Conservation (phyloP, 1,284 basidiomycete species). For the Pseudomicrostroma phylloplanum region DNA sequence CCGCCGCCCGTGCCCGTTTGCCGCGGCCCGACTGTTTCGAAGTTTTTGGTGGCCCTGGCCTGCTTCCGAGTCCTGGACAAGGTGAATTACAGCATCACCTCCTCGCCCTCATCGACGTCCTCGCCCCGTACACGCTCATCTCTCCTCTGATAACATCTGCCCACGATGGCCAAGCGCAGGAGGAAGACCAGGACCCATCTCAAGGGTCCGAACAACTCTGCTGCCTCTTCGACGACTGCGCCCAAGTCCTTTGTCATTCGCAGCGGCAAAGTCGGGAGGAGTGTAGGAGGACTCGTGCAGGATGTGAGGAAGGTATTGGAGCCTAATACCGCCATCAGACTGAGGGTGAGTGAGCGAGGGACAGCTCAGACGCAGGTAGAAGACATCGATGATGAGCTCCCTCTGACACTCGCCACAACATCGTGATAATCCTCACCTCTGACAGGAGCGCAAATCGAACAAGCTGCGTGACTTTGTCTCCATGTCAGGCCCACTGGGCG, state of each 20-base stretch:
- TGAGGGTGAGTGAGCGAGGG: slow-evolving; percentile 53
- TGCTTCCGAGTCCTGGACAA: neutral
- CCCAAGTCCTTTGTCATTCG: slow-evolving; percentile 76
- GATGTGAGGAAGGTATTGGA: slow-evolving; percentile 95
- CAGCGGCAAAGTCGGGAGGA: slow-evolving; percentile 81
- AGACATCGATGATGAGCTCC: neutral
- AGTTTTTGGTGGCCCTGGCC: neutral
- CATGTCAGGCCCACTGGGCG: slow-evolving; percentile 82
- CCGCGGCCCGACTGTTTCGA: too few relatives aligned
- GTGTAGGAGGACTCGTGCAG: slow-evolving; percentile 78
- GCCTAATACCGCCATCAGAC: slow-evolving; percentile 87
- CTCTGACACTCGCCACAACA: slow-evolving; percentile 2
- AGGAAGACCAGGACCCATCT: slow-evolving; percentile 48
- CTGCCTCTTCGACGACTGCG: slow-evolving; percentile 25
- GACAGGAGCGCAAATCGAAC: slow-evolving; percentile 80
- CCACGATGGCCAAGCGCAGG: slow-evolving; percentile 10
- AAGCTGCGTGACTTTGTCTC: slow-evolving; percentile 90
- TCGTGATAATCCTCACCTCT: neutral
- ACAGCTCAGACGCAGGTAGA: neutral
- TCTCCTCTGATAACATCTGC: neutral
- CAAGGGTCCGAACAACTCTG: slow-evolving; percentile 40
- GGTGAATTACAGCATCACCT: neutral
- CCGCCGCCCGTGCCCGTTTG: too few relatives aligned
- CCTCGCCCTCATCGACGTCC: neutral
- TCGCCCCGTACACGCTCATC: neutral